Evolutionary conservation across 371 early-diverging fungal genomes (phyloP).

Genomic region (Smittium mucronatum): DNA sequence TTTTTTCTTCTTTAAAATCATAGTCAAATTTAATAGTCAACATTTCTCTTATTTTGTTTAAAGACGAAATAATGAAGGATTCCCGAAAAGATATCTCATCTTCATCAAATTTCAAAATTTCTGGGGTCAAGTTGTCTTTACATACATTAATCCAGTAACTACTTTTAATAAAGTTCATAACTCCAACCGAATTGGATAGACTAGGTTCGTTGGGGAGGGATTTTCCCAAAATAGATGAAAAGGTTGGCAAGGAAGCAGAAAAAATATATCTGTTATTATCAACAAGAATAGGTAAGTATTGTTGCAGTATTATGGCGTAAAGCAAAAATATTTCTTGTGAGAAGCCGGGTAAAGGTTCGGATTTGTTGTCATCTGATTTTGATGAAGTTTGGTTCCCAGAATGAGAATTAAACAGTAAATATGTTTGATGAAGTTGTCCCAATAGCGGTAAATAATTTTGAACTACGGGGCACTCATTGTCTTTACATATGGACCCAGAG

Average conservation of each 20-base stretch:
- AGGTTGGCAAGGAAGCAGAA: neutral
- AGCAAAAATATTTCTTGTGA: neutral
- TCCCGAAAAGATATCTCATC: neutral
- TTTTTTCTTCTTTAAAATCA: neutral
- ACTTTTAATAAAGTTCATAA: neutral
- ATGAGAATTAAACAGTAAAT: neutral
- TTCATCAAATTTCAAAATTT: neutral
- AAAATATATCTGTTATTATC: conserved; percentile 6
- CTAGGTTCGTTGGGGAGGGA: neutral
- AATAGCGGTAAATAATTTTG: conserved; percentile 4
- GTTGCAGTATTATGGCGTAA: conserved; percentile 18
- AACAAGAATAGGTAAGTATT: conserved; percentile 12
- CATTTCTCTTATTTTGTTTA: neutral
- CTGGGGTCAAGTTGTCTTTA: neutral
- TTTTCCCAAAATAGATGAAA: neutral
- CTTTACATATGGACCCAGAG: too few relatives aligned
- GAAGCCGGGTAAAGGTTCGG: neutral
- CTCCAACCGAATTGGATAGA: neutral
- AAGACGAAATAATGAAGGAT: neutral
- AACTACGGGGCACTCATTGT: neutral
- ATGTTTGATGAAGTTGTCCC: conserved; percentile 11
- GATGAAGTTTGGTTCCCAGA: neutral
- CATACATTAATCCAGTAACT: neutral
- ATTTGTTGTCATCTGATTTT: neutral
- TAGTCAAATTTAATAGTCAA: neutral